Base-by-base conservation (phyloP, 2,329 filamentous ascomycete genomes). In the Triangularia setosa region DNA sequence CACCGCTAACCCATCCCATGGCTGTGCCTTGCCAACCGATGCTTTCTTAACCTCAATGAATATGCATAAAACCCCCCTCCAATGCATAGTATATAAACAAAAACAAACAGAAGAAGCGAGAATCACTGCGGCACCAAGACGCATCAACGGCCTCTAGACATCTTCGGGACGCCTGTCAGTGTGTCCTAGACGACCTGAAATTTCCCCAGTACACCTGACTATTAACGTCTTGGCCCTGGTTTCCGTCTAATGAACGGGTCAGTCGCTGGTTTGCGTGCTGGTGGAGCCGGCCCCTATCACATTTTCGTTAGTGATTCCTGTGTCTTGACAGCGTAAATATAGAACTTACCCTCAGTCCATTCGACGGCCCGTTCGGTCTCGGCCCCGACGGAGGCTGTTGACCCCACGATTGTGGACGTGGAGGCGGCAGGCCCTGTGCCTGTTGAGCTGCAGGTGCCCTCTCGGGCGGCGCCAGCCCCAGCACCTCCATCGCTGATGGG, bases 401-500 rank as follows among this genome's bases (percentile, higher is more conserved):
- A 2, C 58, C 55, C 24, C 53, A 64, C 1, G 59, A 23, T 28
- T 63, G 56, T 21, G 60, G 60, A n/a, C 59, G 65, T 9, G 65
- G 60, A 16, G 27, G 58, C 30, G 30, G 66, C 44, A 55, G 61
- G 1, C 58, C 57, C 21, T 53, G 66, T 2, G 60, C 23, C 33
- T 62, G 56, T 28, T 61, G 61, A 12, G 62, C 64, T 7, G 65
- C 60, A 27, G 70, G 64, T 18, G 67, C 61, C 24, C 69, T 64
- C 28, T 58, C 76, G 6, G 81, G 81, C 23, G 81, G 81, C 11
- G 72, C 75, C 67, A 85, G 72, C 6, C 82, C 82, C 55, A 84
- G 74, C 21, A 81, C 79, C 63, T 81, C 79, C 80, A 84, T 82
- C 18, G 82, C 83, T 1, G 82, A 82, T 1, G 82, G 82, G 61